Evolutionary conservation across 2,329 filamentous ascomycete genomes (phyloP), one percentile per base, ranked within the genome.

Genomic region (Leptographium flavum): DNA sequence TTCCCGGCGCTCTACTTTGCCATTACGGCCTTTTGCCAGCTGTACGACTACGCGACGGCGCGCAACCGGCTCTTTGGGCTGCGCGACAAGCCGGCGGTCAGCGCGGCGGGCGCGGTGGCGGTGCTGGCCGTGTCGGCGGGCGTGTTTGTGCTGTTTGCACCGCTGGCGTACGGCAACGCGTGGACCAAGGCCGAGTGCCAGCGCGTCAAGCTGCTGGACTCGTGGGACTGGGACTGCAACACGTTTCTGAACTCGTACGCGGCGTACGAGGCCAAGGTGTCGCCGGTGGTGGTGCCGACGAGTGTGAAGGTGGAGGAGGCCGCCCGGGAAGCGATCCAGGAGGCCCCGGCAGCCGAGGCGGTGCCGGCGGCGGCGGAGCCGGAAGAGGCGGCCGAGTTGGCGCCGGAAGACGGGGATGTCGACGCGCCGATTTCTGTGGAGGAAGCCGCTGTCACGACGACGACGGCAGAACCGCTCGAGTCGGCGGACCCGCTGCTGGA

Each of bases 151-250:
- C 68, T 95, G n/a, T 93, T 87, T 61, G 78, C 88, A 10, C 92
- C 92, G 33, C 71, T 98, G 32, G 80, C 85, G 11, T 98, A 98
- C 58, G 92, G 92, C 50, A 95, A 94, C 60, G 70, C 79, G 43
- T 98, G 92, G 92, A 98, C 90, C 43, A 84, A 87, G 69, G 68
- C 73, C 48, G 82, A 92, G 57, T 98, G 92, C 72, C 80, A 78
- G 54, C 79, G 78, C 46, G 81, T 92, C 50, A 96, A 96, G 70
- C 69, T 98, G 13, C 81, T 96, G 59, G 69, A 74, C 47, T 81
- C 79, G 2, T 98, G 92, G 92, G 92, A 98, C 61, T 98, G 90
- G 75, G 92, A 98, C 63, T 98, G 92, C 74, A 94, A 94, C 63
- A 88, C 76, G 49, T 98, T 98, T 69, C 71, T 82, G 55, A 80